Base-by-base conservation (phyloP, 139 green algal species). In the Zygnema cylindricum region DNA sequence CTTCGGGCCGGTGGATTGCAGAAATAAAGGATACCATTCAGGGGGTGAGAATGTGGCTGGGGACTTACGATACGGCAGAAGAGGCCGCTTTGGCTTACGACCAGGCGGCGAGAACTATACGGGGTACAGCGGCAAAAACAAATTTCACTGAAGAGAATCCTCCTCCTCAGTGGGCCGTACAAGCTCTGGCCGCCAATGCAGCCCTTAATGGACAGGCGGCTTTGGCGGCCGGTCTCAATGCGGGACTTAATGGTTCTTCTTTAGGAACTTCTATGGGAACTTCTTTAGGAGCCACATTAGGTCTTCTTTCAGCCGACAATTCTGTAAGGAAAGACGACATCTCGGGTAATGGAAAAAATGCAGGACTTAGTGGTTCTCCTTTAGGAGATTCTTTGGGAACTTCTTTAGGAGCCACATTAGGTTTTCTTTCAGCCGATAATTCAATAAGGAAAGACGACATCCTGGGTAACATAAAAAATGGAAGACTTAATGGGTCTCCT, bases 11-110 rank as follows among this genome's bases (percentile, higher is more conserved):
- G 30, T 88, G 83, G 83, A 88, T 88, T 77, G 43, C 83, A 35
- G 83, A 88, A 76, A 88, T 88, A 23, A 88, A 88, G 41, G 83
- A 88, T 76, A 88, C 83, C 21, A 88, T 78, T 43, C 83, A 84
- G 43, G 69, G 69, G 21, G 76, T 88, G 43, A 57, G 83, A 36
- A 85, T 77, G 57, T 88, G 83, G 83, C 83, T 88, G 40, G 83
- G 83, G 0, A 88, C 83, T 1, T 88, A 77, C 35, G 83, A 88
- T 76, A 88, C 83, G 16, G 57, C 83, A 30, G 83, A 88, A 35
- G 83, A 82, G 35, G 83, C 83, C 0, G 83, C 83, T 36, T 23
- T 55, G 21, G 86, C 82, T 21, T 91, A 91, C 42, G 86, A 91
- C 82, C 36, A 89, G 86, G 86, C 86, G 23, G 86, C 86, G 38